Evolutionary conservation across 495 filamentous ascomycete genomes (phyloP), one percentile per base, ranked within the genome.

Genomic region (Alectoria sarmentosa): DNA sequence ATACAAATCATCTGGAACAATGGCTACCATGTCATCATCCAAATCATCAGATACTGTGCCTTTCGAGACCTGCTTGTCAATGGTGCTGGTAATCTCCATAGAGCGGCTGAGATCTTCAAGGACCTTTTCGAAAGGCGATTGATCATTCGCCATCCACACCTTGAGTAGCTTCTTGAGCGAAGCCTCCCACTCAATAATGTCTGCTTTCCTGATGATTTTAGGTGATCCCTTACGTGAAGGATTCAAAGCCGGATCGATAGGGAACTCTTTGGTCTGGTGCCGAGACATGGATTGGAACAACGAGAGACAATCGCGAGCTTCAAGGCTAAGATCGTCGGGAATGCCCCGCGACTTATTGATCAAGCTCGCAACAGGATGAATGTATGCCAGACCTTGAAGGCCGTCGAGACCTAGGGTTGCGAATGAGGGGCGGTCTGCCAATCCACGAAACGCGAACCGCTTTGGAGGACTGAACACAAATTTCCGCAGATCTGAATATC

Each of bases 401-500:
- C 73, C 73, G 70, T 86, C 85, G 11, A 87, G 73, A n/a, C 82
- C 82, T 1, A 85, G 69, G 0, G 69, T 68, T 6, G 69, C 70
- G 65, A 84, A 76, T 2, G 66, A 65, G 15, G 67, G 55, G 19
- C 77, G 69, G 2, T 78, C 73, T 1, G 75, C 72, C 21, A 92
- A 71, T 0, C 85, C 86, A 17, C 76, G 67, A 71, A 91, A 91
- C 0, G 68, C 58, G 66, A 88, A 85, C 0, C 65, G 61, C 21
- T 75, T 69, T 0, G 82, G 80, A 1, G 84, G 80, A 4, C 74
- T 69, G 67, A 88, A 89, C 30, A 84, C 67, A 63, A 85, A 90
- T 66, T 91, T 91, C 28, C 89, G 78, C 6, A 92, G 72, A 71
- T 92, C 88, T 0, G 87, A 90, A 70, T 90, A 91, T 15, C 89